Evolutionary conservation across 192 early-diverging fungal species (phyloP).

Genomic region (Obelidium mucronatum): DNA sequence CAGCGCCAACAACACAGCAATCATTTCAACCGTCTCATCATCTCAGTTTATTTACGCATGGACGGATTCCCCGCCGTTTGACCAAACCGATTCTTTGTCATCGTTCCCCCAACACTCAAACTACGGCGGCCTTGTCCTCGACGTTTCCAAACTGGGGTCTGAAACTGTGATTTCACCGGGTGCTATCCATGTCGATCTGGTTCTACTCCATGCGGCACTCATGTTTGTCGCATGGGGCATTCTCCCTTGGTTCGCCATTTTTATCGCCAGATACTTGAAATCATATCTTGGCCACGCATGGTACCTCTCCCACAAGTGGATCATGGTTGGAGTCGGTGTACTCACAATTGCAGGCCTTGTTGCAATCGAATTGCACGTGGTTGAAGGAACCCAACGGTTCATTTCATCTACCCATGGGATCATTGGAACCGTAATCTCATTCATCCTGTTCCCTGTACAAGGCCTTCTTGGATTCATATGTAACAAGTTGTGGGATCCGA

Average conservation of each 20-base stretch:
- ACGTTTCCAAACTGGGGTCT: constrained; percentile 19
- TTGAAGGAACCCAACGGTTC: constrained; percentile 2
- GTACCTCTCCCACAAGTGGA: constrained; percentile 47
- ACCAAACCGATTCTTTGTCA: constrained; percentile 4
- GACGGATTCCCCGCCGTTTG: constrained; percentile 4
- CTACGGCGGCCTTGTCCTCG: constrained; percentile 19
- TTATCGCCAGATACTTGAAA: constrained; percentile 53
- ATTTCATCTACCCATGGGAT: constrained; percentile 8
- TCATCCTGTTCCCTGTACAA: constrained; percentile 32
- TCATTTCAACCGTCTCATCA: constrained; percentile 11
- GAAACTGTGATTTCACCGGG: neutral
- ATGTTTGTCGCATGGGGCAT: constrained; percentile 48
- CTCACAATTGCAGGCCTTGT: constrained; percentile 16
- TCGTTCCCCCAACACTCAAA: constrained; percentile 30
- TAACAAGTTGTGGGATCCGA: constrained; percentile 33
- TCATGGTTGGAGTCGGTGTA: constrained; percentile 27
- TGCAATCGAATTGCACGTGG: neutral
- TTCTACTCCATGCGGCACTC: constrained; percentile 16
- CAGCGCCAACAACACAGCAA: no score
- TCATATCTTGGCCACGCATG: constrained; percentile 40
- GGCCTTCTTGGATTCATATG: constrained; percentile 42
- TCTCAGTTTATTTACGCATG: constrained; percentile 39
- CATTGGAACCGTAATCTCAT: constrained; percentile 14
- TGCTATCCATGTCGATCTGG: neutral
- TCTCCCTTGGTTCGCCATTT: constrained; percentile 30